A percentile compares a stretch with the other conserved stretches of the same genome.
Conservation (phyloP, 2,329 filamentous ascomycete genomes). For the Fusarium odoratissimum region DNA sequence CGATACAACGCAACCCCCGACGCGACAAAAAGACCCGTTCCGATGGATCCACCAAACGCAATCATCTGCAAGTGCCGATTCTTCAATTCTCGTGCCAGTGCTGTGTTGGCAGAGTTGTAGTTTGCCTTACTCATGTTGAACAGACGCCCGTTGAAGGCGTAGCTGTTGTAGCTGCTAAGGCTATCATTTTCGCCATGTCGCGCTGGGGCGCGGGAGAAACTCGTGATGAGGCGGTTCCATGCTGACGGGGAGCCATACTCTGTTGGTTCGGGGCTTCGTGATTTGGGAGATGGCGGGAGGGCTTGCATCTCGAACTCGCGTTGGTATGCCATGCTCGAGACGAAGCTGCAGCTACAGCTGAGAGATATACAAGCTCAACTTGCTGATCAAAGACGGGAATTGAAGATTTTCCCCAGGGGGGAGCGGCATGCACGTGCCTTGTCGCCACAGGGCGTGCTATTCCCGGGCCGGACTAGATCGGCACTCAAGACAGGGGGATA, state of each 20-base stretch:
- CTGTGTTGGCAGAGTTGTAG: constrained; percentile 79
- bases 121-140: constrained; percentile 68
- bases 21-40: constrained; percentile 89
- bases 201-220: constrained; percentile 30
- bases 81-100: constrained; percentile 80
- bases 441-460: constrained; percentile 12
- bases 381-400: not conserved
- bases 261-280: not conserved
- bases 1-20: constrained; percentile 76
- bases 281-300: constrained; percentile 6
- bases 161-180: constrained; percentile 22
- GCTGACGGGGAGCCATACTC: not conserved
- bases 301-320: constrained; percentile 36
- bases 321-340: constrained; percentile 39
- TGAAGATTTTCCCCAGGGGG: constrained; percentile 11
- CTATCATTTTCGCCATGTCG: constrained; percentile 20
- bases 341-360: not conserved
- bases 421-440: constrained; percentile 15
- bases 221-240: constrained; percentile 17
- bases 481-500: not conserved
- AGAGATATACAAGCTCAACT: not conserved
- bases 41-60: constrained; percentile 83
- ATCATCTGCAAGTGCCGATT: constrained; percentile 68
- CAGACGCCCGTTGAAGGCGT: constrained; percentile 46
- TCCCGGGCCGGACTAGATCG: not conserved